These are phyloP conservation scores for Acanthamoeba lenticulata DNA, from an alignment of 208 protist species.

Conservation along the genomic window DNA sequence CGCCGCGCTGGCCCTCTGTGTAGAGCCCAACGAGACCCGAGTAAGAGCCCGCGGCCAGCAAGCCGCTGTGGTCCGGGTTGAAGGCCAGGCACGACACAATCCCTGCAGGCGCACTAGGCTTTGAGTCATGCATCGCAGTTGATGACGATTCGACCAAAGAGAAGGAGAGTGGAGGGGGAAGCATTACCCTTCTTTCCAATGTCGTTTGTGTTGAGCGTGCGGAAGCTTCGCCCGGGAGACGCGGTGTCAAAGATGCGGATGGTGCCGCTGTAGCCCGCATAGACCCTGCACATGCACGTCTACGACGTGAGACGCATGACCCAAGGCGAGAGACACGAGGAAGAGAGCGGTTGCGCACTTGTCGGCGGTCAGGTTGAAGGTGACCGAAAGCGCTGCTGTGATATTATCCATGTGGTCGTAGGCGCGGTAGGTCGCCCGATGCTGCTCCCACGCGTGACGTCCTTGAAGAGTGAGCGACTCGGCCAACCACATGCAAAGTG, in stretches of 20 bases:
- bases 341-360: neutral
- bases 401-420: conserved; percentile 56
- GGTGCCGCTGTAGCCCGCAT: neutral
- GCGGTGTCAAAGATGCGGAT: conserved; percentile 42
- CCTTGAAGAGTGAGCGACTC: neutral
- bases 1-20: neutral
- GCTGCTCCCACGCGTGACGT: neutral
- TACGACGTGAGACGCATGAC: neutral
- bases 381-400: conserved; percentile 26
- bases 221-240: neutral
- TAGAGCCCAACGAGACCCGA: neutral
- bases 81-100: conserved; percentile 34
- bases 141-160: neutral
- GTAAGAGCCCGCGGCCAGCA: conserved; percentile 24
- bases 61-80: conserved; percentile 1
- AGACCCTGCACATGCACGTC: neutral
- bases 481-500: too few species aligned
- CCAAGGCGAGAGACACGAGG: neutral
- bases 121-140: neutral
- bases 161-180: neutral
- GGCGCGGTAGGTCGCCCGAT: conserved; percentile 46
- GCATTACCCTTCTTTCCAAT: neutral
- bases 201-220: conserved; percentile 1
- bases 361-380: conserved; percentile 27
- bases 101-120: neutral